Evolutionary conservation across 2,329 filamentous ascomycete species (phyloP).

Genomic region (Trichoderma koningiopsis): DNA sequence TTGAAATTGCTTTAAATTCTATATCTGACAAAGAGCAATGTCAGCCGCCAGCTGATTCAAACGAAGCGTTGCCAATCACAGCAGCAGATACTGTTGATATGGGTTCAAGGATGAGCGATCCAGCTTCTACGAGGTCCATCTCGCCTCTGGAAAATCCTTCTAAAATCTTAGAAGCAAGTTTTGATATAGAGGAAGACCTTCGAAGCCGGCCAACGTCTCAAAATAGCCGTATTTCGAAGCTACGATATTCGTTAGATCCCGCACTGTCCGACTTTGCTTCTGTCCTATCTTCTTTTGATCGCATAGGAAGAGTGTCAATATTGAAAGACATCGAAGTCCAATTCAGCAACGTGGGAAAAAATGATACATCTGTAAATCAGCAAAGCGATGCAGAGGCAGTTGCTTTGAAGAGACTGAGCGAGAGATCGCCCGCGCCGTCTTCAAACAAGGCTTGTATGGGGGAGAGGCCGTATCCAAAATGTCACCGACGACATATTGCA

Average conservation of each 20-base stretch:
- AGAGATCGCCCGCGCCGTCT: slow-evolving; percentile 17
- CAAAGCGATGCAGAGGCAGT: neutral
- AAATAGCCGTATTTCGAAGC: slow-evolving; percentile 25
- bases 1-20: neutral
- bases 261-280: slow-evolving; percentile 36
- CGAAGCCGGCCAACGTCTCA: slow-evolving; percentile 25
- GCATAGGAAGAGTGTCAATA: slow-evolving; percentile 32
- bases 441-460: neutral
- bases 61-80: neutral
- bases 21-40: slow-evolving; percentile 3
- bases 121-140: neutral
- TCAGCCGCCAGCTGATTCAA: neutral
- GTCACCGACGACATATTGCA: slow-evolving; percentile 36
- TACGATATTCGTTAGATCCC: slow-evolving; percentile 31
- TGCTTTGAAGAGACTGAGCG: neutral
- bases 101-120: slow-evolving; percentile 1
- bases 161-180: slow-evolving; percentile 7
- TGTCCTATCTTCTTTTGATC: slow-evolving; percentile 35
- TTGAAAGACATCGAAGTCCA: slow-evolving; percentile 24
- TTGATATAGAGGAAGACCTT: neutral
- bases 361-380: neutral
- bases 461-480: slow-evolving; percentile 20
- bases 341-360: neutral
- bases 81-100: neutral
- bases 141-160: slow-evolving; percentile 15